phyloP scores from a whole-genome alignment of 345 rosid species.

The Moricandia arvensis region DNA sequence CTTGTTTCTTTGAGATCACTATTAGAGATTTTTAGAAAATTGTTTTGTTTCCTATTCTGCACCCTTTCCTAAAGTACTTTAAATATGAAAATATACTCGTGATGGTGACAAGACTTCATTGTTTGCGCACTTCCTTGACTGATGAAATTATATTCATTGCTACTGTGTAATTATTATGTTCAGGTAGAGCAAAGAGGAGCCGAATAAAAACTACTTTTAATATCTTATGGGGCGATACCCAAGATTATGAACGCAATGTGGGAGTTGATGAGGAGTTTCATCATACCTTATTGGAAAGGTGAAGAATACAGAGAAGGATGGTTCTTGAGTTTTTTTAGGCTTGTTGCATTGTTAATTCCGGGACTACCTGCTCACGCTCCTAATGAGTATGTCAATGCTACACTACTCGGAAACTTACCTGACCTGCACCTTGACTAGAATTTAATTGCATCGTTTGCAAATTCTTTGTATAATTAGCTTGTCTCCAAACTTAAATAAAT shows the following conservation, averaged over 20 bases:
- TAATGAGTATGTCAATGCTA: constrained; percentile 59
- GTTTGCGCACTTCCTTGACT: background rate
- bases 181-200: constrained; percentile 57
- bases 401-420: constrained; percentile 44
- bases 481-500: background rate
- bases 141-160: background rate
- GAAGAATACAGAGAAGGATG: constrained; percentile 50
- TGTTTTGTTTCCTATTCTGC: background rate
- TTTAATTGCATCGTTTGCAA: background rate
- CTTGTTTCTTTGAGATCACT: background rate
- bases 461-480: background rate
- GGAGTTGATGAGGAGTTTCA: constrained; percentile 61
- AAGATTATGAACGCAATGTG: constrained; percentile 48
- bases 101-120: background rate
- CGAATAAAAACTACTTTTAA: constrained; percentile 72
- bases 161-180: background rate
- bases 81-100: background rate
- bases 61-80: background rate
- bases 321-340: constrained; percentile 45
- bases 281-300: constrained; percentile 47
- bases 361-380: constrained; percentile 61
- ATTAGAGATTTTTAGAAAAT: background rate
- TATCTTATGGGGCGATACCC: constrained; percentile 48
- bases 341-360: constrained; percentile 50
- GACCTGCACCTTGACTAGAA: background rate